phyloP scores from a whole-genome alignment of 768 basidiomycete species.

The Kondoa malvinella region DNA sequence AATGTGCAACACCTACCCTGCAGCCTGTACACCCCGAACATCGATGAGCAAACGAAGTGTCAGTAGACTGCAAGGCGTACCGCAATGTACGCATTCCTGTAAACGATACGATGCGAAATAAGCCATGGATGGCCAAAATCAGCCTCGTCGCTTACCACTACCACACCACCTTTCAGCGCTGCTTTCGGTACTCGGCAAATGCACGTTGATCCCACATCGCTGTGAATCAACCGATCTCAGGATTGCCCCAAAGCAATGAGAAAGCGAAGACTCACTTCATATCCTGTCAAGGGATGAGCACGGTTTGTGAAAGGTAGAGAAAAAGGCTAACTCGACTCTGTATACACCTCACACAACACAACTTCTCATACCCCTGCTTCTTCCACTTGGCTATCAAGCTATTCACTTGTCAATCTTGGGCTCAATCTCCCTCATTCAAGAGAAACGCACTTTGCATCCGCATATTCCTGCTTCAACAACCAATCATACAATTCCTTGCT shows the following conservation, averaged over 20 bases:
- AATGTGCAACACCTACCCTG: not conserved
- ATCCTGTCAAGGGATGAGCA: not conserved
- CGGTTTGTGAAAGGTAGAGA: not conserved
- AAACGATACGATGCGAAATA: no score
- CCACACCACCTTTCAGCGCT: conserved; percentile 67
- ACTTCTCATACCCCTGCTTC: conserved; percentile 92
- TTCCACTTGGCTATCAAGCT: conserved; percentile 99
- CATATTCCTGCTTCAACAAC: conserved; percentile 92
- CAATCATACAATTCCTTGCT: conserved; percentile 84
- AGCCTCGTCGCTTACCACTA: conserved; percentile 41
- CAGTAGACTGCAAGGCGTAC: conserved; percentile 39
- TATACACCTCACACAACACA: conserved; percentile 92
- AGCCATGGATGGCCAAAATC: no score
- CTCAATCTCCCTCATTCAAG: not conserved
- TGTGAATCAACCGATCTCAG: conserved; percentile 80
- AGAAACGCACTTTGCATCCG: conserved; percentile 69
- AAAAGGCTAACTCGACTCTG: conserved; percentile 54
- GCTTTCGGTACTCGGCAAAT: conserved; percentile 94
- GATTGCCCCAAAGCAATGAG: not conserved
- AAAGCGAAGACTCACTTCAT: conserved; percentile 11
- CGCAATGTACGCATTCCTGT: conserved; percentile 81
- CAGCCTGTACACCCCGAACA: not conserved
- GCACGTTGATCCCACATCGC: conserved; percentile 95
- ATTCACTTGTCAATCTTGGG: not conserved
- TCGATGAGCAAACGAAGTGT: not conserved